A percentile compares a stretch with the other conserved stretches of the same genome.
phyloP scores from a whole-genome alignment of 257 asterid species.

The Eustoma russellianum region DNA sequence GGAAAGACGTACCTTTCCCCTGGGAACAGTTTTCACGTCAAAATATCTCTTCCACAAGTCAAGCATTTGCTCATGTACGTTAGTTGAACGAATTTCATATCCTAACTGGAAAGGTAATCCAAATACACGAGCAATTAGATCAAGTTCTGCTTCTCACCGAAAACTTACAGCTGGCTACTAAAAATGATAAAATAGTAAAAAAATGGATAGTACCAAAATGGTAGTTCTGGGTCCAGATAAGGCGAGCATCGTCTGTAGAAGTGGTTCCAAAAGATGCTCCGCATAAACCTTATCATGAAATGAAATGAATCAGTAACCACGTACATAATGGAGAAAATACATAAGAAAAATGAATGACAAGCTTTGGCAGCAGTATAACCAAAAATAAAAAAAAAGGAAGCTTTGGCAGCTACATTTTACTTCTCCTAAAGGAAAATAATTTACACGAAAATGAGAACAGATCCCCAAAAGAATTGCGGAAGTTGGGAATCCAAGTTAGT shows the following conservation, averaged over 20 bases:
- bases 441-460: not conserved
- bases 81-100: constrained; percentile 88
- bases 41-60: constrained; percentile 67
- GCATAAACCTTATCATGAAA: constrained; percentile 60
- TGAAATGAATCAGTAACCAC: not conserved
- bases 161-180: not conserved
- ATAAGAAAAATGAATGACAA: constrained; percentile 1
- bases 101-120: constrained; percentile 49
- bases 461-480: not conserved
- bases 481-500: not conserved
- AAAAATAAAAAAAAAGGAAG: too few species aligned
- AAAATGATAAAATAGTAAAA: not conserved
- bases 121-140: not conserved
- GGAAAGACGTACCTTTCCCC: constrained; percentile 49
- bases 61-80: constrained; percentile 88
- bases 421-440: not conserved
- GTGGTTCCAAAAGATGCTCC: constrained; percentile 93
- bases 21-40: constrained; percentile 67
- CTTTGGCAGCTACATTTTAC: not conserved
- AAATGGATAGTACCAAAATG: constrained; percentile 48
- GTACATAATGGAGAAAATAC: not conserved
- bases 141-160: not conserved
- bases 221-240: constrained; percentile 83
- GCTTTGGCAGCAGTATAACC: not conserved
- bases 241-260: constrained; percentile 69